Conservation (phyloP, 306 rosid genomes). For the Cucumis melo region DNA sequence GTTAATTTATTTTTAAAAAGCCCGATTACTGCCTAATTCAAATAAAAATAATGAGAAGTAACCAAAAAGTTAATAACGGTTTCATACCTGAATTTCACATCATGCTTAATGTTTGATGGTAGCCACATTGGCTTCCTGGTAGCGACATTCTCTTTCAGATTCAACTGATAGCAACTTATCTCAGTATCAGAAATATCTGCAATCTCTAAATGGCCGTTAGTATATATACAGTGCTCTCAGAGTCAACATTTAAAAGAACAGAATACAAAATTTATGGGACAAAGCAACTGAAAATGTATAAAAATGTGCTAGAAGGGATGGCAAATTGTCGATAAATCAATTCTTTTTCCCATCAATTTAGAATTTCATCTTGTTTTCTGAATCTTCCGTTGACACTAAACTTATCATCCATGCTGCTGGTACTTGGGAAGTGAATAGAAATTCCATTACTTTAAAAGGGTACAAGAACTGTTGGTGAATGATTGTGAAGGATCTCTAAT, state of each 20-base stretch:
- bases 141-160: constrained; percentile 40
- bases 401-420: background rate
- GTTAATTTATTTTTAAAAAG: background rate
- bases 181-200: constrained; percentile 47
- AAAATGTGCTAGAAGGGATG: background rate
- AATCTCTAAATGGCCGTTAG: constrained; percentile 14
- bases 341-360: background rate
- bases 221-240: background rate
- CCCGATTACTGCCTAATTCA: background rate
- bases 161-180: constrained; percentile 35
- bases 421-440: background rate
- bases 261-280: background rate
- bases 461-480: background rate
- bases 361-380: background rate
- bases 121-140: constrained; percentile 34
- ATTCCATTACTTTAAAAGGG: background rate
- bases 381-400: background rate
- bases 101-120: constrained; percentile 53
- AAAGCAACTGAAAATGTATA: background rate
- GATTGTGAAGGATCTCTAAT: background rate
- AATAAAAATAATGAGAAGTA: background rate
- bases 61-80: background rate
- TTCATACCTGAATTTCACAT: constrained; percentile 69
- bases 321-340: background rate
- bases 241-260: background rate